Evolutionary conservation across 352 stramenopile species (phyloP).

Genomic region (Phytophthora sp.): DNA sequence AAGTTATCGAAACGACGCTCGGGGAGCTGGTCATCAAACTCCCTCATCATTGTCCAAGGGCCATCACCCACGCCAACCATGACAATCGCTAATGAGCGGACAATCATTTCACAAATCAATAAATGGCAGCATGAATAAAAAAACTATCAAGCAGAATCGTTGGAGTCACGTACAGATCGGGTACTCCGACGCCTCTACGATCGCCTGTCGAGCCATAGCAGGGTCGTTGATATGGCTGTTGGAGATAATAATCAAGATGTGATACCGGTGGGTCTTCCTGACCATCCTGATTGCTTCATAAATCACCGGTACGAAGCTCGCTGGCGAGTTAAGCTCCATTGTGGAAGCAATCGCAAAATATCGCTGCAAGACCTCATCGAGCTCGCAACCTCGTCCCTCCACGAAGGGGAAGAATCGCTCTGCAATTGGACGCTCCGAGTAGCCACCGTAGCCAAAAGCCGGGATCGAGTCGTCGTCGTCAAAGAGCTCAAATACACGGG

Average conservation of each 20-base stretch:
- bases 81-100: constrained; percentile 43
- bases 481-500: constrained; percentile 75
- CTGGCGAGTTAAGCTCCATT: constrained; percentile 65
- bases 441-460: constrained; percentile 67
- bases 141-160: background rate
- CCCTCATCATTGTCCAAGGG: constrained; percentile 77
- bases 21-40: constrained; percentile 79
- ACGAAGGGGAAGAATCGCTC: constrained; percentile 64
- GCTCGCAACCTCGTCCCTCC: constrained; percentile 44
- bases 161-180: constrained; percentile 67
- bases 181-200: constrained; percentile 74
- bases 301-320: constrained; percentile 78
- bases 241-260: constrained; percentile 86
- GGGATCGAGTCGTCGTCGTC: constrained; percentile 82
- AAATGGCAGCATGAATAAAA: background rate
- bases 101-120: constrained; percentile 13
- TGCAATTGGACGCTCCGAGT: constrained; percentile 30
- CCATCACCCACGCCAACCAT: constrained; percentile 80
- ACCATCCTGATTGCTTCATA: constrained; percentile 63
- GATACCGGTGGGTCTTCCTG: constrained; percentile 53
- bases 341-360: constrained; percentile 73
- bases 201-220: constrained; percentile 54
- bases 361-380: constrained; percentile 60
- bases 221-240: constrained; percentile 80
- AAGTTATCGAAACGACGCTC: constrained; percentile 83